These are phyloP conservation scores for Remersonia thermophila DNA, from an alignment of 2,329 filamentous ascomycete genomes.

Conservation along the genomic window DNA sequence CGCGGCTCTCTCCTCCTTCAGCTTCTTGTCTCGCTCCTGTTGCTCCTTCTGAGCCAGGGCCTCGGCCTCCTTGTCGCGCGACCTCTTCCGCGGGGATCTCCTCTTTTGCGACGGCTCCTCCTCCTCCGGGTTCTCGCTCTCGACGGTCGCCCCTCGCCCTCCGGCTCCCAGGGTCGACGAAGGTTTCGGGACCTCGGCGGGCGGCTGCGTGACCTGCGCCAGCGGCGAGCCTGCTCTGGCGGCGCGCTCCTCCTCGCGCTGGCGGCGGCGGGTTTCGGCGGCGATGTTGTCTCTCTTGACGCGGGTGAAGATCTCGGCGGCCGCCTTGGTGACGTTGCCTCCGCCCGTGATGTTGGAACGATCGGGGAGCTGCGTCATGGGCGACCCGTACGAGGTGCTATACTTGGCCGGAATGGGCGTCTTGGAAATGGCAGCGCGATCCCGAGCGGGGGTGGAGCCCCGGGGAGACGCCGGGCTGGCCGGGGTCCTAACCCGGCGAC, in stretches of 20 bases:
- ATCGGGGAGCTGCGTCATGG: conserved; percentile 15
- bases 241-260: not conserved
- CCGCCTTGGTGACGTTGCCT: conserved; percentile 7
- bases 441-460: not conserved
- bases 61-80: conserved; percentile 9
- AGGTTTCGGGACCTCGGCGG: no score
- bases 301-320: conserved; percentile 9
- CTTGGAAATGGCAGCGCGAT: not conserved
- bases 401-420: conserved; percentile 15
- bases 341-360: conserved; percentile 6
- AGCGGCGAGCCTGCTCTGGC: not conserved
- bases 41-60: conserved; percentile 6
- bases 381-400: conserved; percentile 21
- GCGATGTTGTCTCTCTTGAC: conserved; percentile 9
- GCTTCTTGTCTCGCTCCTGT: conserved; percentile 6
- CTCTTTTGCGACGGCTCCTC: not conserved
- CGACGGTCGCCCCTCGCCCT: not conserved
- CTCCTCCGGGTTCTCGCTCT: conserved; percentile 1
- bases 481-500: conserved; percentile 4
- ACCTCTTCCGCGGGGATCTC: conserved; percentile 7
- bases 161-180: no score
- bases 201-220: no score
- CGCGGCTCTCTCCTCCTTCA: not conserved
- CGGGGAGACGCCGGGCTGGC: conserved; percentile 9
- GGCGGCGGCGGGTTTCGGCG: conserved; percentile 5